Percentiles rank a stretch among this genome's conserved stretches.
Conservation (phyloP, 805 yeast species). For the Myxozyma melibiosi region DNA sequence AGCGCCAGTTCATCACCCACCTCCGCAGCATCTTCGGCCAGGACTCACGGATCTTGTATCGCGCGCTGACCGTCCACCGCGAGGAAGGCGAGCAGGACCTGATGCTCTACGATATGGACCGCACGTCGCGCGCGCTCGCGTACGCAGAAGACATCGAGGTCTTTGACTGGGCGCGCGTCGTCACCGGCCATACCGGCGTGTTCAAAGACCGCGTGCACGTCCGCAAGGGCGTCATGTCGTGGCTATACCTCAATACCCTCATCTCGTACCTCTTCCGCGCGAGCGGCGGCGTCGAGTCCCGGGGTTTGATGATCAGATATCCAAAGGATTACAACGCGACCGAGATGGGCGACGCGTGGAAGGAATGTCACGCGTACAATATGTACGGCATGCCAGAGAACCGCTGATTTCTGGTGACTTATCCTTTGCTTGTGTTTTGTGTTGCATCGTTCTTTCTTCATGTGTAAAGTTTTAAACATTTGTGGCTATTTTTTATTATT, state of each 20-base stretch:
- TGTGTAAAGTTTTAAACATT: background rate
- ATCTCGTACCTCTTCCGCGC: slow-evolving; percentile 28
- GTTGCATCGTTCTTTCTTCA: background rate
- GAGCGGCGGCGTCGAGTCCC: slow-evolving; percentile 22
- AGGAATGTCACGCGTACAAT: slow-evolving; percentile 7
- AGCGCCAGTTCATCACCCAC: slow-evolving; percentile 12
- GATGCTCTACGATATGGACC: slow-evolving; percentile 22
- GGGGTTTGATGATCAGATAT: background rate
- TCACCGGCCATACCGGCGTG: slow-evolving; percentile 11
- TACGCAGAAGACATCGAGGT: slow-evolving; percentile 15
- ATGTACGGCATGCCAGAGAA: background rate
- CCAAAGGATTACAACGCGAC: background rate
- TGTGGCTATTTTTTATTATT: no score
- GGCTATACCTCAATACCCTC: slow-evolving; percentile 22
- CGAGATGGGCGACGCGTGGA: slow-evolving; percentile 6
- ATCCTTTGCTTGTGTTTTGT: background rate
- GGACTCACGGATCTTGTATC: slow-evolving; percentile 14
- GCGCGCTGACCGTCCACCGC: slow-evolving; percentile 25
- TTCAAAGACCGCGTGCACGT: slow-evolving; percentile 25
- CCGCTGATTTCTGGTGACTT: background rate
- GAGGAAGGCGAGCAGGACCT: slow-evolving; percentile 16
- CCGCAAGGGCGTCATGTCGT: slow-evolving; percentile 16
- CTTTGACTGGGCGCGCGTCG: slow-evolving; percentile 26
- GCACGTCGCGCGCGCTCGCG: slow-evolving; percentile 22
- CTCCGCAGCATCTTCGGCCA: slow-evolving; percentile 17